Evolutionary conservation across 2,329 filamentous ascomycete species (phyloP), one percentile per base, ranked within the genome.

Genomic region (Lecanoromycetidae sp.): DNA sequence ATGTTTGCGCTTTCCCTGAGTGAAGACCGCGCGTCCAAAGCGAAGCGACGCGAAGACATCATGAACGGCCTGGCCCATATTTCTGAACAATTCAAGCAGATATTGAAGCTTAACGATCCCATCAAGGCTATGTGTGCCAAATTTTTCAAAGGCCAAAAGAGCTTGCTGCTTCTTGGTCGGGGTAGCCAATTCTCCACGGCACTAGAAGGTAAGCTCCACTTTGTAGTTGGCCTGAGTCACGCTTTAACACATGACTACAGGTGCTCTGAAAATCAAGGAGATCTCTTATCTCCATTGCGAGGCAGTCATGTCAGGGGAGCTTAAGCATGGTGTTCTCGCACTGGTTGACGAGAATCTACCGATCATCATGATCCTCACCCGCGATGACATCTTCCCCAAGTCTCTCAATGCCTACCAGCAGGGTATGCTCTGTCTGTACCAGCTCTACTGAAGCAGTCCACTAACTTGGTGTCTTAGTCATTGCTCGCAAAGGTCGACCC

Each of bases 341-440:
- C 77, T 98, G 54, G 91, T 98, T 51, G 91, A 98, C 61, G 91
- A 98, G 77, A 90, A 94, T 70, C 79, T 98, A 30, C 91, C 91
- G 53, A 98, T 98, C 66, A 94, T 98, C 69, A 98, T 98, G 91
- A 96, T 98, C 62, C 76, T 98, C 52, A 98, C 91, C 46, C 84
- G 91, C 52, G 91, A 98, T 64, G 77, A 87, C 58, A 82, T 98
- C 62, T 98, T 98, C 72, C 84, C 84, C 66, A 98, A 98, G 74
- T 96, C 91, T n/a, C 76, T 98, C 61, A 98, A 98, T 67, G 91
- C 91, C 60, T 98, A 96, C 69, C 91, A 98, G 71, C 91, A 98
- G 75, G 81, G 82, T 85, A 72, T 64, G 75, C 60, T 17, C 20
- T 7, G 33, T 4, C 19, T 17, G n/a, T n/a, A n/a, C 9, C n/a